These are phyloP conservation scores for Fusarium tupiense DNA, from an alignment of 2,329 filamentous ascomycete genomes.

Conservation along the genomic window DNA sequence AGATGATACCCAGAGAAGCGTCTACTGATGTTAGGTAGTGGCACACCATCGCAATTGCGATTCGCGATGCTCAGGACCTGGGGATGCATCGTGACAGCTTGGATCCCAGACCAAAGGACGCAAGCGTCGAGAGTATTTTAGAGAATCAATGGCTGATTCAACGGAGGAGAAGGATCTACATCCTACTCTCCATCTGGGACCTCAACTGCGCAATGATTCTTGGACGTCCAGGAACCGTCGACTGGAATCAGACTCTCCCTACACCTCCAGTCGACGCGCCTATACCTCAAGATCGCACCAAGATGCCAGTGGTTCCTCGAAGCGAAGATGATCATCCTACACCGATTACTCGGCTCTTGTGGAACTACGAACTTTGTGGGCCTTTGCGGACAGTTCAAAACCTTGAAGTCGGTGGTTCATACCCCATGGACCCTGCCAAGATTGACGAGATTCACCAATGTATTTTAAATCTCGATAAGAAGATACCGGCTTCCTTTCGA, in stretches of 20 bases:
- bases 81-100: conserved; percentile 65
- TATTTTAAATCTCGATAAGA: conserved; percentile 58
- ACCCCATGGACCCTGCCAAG: conserved; percentile 62
- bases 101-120: conserved; percentile 59
- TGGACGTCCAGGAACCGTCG: conserved; percentile 65
- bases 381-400: conserved; percentile 64
- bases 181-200: conserved; percentile 63
- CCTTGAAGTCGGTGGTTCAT: conserved; percentile 65
- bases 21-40: conserved; percentile 50
- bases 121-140: conserved; percentile 59
- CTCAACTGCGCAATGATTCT: conserved; percentile 63
- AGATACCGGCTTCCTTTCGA: conserved; percentile 63
- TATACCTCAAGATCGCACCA: conserved; percentile 57
- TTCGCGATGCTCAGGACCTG: conserved; percentile 70
- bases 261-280: conserved; percentile 64
- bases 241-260: conserved; percentile 58
- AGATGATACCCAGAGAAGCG: background rate
- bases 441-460: conserved; percentile 64
- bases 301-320: conserved; percentile 59
- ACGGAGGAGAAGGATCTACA: conserved; percentile 64
- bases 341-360: conserved; percentile 63
- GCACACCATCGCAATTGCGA: conserved; percentile 65
- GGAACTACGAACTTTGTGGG: conserved; percentile 58
- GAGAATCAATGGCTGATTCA: conserved; percentile 69
- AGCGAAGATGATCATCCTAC: conserved; percentile 64